Conservation (phyloP, 1,284 basidiomycete species). For the Acaromyces ingoldii region DNA sequence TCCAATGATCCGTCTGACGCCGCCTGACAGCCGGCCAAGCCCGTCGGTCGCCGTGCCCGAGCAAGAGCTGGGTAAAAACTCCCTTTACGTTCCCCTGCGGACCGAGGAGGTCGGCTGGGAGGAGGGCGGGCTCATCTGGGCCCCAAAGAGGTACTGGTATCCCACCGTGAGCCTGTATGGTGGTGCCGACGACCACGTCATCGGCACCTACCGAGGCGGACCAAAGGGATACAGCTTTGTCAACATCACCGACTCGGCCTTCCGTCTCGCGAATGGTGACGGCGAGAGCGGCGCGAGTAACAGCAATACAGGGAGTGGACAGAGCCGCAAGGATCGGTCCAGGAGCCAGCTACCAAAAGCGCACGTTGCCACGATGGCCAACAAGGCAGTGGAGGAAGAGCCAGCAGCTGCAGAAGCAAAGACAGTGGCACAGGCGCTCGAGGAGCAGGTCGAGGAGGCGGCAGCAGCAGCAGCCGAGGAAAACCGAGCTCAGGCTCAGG, state of each 20-base stretch:
- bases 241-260: conserved; percentile 5
- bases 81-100: conserved; percentile 38
- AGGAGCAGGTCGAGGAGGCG: no score
- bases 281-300: neutral
- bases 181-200: conserved; percentile 14
- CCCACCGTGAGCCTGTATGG: conserved; percentile 17
- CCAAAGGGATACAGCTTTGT: conserved; percentile 14
- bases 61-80: conserved; percentile 28
- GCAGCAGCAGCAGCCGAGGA: neutral
- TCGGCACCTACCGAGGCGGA: conserved; percentile 16
- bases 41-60: conserved; percentile 23
- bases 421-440: neutral
- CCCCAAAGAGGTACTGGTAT: conserved; percentile 33
- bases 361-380: neutral
- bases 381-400: neutral
- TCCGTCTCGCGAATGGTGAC: neutral
- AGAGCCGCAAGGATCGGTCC: neutral
- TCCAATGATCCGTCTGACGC: conserved; percentile 32
- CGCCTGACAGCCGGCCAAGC: conserved; percentile 17
- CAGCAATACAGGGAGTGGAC: neutral
- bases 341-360: conserved; percentile 1
- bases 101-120: conserved; percentile 46
- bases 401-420: neutral
- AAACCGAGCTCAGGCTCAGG: neutral
- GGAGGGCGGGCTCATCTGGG: conserved; percentile 41